Conservation (phyloP, 1,284 basidiomycete genomes). For the Puccinia triticina region DNA sequence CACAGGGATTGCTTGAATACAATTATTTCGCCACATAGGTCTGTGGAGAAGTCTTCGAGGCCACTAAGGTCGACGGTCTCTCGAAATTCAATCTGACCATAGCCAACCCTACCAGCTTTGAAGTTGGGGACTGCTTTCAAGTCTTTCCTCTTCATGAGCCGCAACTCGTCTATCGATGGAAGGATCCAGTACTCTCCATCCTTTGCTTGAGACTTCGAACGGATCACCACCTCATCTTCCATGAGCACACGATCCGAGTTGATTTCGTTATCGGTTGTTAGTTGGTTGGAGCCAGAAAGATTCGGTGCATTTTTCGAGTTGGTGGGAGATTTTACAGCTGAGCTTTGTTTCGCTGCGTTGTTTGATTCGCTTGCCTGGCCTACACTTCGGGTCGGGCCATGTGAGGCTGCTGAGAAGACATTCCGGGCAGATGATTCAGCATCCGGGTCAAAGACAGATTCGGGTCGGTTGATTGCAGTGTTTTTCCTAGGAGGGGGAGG, state of each 20-base stretch:
- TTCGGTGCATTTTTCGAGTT: background rate
- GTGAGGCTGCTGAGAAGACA: constrained; percentile 33
- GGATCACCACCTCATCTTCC: constrained; percentile 49
- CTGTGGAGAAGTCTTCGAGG: constrained; percentile 71
- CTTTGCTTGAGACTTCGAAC: constrained; percentile 59
- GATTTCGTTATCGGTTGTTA: background rate
- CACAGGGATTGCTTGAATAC: constrained; percentile 89
- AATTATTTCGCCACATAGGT: constrained; percentile 82
- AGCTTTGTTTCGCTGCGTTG: background rate
- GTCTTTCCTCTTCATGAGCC: constrained; percentile 71
- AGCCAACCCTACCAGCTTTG: constrained; percentile 84
- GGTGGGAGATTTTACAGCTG: constrained; percentile 18
- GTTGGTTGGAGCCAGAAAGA: background rate
- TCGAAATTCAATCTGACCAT: constrained; percentile 85
- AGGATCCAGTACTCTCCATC: constrained; percentile 88
- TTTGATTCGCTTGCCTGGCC: constrained; percentile 1
- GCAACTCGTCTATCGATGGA: constrained; percentile 73
- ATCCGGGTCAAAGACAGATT: constrained; percentile 47
- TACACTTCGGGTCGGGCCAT: background rate
- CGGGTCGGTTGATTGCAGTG: constrained; percentile 18
- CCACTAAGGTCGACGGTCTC: constrained; percentile 90
- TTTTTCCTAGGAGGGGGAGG: constrained; percentile 38
- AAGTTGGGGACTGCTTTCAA: constrained; percentile 73
- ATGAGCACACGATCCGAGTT: constrained; percentile 6
- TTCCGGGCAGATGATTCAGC: constrained; percentile 44